phyloP scores from a whole-genome alignment of 768 basidiomycete species.

The Agaricus blazei region DNA sequence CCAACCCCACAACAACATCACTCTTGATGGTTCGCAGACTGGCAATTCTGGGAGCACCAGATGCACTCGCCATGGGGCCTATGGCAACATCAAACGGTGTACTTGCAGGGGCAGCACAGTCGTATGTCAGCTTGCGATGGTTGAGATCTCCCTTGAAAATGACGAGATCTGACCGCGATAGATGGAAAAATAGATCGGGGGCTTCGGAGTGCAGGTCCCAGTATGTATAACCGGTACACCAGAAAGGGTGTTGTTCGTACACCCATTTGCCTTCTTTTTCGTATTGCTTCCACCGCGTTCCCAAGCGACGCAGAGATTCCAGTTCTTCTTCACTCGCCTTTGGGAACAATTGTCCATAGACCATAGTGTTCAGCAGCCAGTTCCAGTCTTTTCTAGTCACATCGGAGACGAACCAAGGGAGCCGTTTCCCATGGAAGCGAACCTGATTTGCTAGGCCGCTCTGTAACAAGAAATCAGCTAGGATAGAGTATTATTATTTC shows the following conservation, averaged over 20 bases:
- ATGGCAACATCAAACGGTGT: slow-evolving; percentile 90
- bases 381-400: slow-evolving; percentile 92
- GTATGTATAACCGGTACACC: slow-evolving; percentile 95
- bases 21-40: slow-evolving; percentile 92
- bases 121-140: slow-evolving; percentile 86
- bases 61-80: slow-evolving; percentile 84
- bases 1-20: slow-evolving; percentile 89
- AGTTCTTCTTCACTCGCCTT: slow-evolving; percentile 75
- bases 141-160: slow-evolving; percentile 94
- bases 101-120: slow-evolving; percentile 79
- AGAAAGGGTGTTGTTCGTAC: slow-evolving; percentile 92
- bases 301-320: slow-evolving; percentile 76
- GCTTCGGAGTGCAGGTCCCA: slow-evolving; percentile 84
- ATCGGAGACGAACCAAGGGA: slow-evolving; percentile 93
- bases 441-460: slow-evolving; percentile 80
- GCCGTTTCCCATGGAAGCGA: slow-evolving; percentile 93
- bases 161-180: slow-evolving; percentile 86
- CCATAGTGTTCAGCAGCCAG: slow-evolving; percentile 84
- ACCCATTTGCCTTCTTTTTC: slow-evolving; percentile 91
- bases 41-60: slow-evolving; percentile 84
- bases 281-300: slow-evolving; percentile 93
- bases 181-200: slow-evolving; percentile 88
- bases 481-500: slow-evolving; percentile 3
- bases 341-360: slow-evolving; percentile 90
- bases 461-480: slow-evolving; percentile 91